These are phyloP conservation scores for Aquilaria sinensis DNA, from an alignment of 345 rosid species.

Conservation along the genomic window DNA sequence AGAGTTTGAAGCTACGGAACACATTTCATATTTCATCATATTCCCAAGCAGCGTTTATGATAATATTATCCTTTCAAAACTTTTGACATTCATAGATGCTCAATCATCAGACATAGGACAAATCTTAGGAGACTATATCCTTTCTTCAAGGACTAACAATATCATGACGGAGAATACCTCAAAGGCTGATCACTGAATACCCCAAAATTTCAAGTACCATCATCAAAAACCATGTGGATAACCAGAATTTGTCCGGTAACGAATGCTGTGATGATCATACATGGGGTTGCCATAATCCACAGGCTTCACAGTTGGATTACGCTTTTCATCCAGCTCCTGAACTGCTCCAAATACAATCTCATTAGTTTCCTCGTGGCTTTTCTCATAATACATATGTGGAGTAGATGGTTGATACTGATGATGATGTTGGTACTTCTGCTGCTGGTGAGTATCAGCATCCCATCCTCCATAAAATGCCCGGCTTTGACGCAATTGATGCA, in stretches of 20 bases:
- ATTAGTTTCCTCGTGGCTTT: constrained; percentile 62
- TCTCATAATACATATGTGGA: constrained; percentile 74
- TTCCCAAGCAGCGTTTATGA: no score
- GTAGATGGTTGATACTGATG: constrained; percentile 62
- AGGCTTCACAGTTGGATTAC: constrained; percentile 39
- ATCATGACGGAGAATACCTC: no score
- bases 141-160: no score
- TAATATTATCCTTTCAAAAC: no score
- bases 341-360: constrained; percentile 89
- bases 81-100: no score
- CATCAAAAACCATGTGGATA: constrained; percentile 39
- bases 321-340: constrained; percentile 61
- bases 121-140: no score
- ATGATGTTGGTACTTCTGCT: constrained; percentile 51
- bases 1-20: no score
- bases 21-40: no score
- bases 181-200: neutral
- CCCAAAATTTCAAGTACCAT: constrained; percentile 15
- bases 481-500: constrained; percentile 84
- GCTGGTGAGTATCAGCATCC: constrained; percentile 53
- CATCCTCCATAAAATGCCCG: constrained; percentile 63
- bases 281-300: constrained; percentile 40
- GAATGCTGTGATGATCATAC: constrained; percentile 43
- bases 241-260: constrained; percentile 36
- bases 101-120: no score